Evolutionary conservation across 495 filamentous ascomycete species (phyloP), one percentile per base, ranked within the genome.

Genomic region (Hamigera avellanea): DNA sequence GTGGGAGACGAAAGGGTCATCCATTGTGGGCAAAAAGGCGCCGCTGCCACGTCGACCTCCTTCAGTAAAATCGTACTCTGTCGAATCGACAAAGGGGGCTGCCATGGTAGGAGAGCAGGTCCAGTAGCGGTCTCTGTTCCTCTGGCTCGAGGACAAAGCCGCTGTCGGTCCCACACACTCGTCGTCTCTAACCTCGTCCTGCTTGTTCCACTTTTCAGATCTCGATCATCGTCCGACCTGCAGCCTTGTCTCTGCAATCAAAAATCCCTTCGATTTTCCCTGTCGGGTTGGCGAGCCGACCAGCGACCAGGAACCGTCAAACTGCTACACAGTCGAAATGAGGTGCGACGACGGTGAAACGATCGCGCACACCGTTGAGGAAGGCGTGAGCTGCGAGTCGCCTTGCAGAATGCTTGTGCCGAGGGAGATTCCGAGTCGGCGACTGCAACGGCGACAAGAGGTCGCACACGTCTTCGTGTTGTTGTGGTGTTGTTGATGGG

Each of bases 1-100:
- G 25, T 49, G 64, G 17, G 60, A 65, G 37, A 69, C 49, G 42
- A 78, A 77, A 23, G 74, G 73, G 45, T 78, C 75, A 27, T 76
- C 70, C 56, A 57, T 59, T 26, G 56, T 59, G 29, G 56, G 43
- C 31, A 57, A 46, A 38, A 52, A 41, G 25, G 43, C 36, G 39
- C 26, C 46, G 34, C 41, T 49, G 25, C 32, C 44, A 34, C 45
- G 26, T 37, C 23, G 25, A 34, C 30, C 36, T 41, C 36, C 37
- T 31, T 9, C 21, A 9, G 21, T 23, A 23, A 5, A 5, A 23
- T 5, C 9, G 5, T 23, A 23, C 21, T 23, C 9, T 4, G 9
- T 5, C 21, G 21, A 23, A 23, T 18, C 21, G 40, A 26, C 14
- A 18, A 25, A 16, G 23, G 19, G 26, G 10, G 36, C 14, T 12